Percentiles rank a stretch among this genome's conserved stretches.
Evolutionary conservation across 371 early-diverging fungal species (phyloP).

Genomic region (Batkoa obscura): DNA sequence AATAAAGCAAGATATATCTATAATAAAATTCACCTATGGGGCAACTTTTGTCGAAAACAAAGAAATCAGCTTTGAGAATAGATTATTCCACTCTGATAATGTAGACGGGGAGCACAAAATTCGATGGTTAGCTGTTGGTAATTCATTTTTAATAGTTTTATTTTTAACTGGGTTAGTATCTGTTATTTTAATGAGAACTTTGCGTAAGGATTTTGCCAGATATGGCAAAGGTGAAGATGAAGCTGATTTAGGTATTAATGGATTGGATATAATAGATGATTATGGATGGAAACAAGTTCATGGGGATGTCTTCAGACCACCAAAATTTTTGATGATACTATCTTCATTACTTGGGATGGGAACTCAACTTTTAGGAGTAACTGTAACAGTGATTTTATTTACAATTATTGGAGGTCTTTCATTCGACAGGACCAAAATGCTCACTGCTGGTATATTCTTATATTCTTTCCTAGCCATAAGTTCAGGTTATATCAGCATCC

Average conservation of each 20-base stretch:
- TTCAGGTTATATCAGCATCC: constrained; percentile 46
- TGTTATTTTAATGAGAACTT: constrained; percentile 37
- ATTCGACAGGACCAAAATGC: constrained; percentile 6
- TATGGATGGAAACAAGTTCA: constrained; percentile 83
- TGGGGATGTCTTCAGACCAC: constrained; percentile 71
- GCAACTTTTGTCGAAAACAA: not conserved
- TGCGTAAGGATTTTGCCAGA: constrained; percentile 54
- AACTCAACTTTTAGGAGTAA: not conserved
- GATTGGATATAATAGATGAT: constrained; percentile 52
- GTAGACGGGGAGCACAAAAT: constrained; percentile 20
- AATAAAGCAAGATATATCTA: too few relatives aligned
- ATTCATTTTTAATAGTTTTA: constrained; percentile 68
- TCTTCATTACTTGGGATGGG: constrained; percentile 56
- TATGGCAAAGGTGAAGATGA: constrained; percentile 39
- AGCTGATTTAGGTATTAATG: too few relatives aligned
- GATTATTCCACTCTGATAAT: not conserved
- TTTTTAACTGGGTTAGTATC: constrained; percentile 58
- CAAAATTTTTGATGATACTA: constrained; percentile 40
- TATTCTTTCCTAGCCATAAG: constrained; percentile 56
- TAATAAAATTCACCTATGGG: not conserved
- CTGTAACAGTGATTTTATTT: not conserved
- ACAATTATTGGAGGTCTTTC: not conserved
- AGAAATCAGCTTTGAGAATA: not conserved
- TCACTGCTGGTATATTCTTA: constrained; percentile 58
- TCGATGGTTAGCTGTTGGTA: constrained; percentile 72